Evolutionary conservation across 73 alveolate genomes (phyloP), one percentile per base, ranked within the genome.

Genomic region (Paramecium biaurelia): DNA sequence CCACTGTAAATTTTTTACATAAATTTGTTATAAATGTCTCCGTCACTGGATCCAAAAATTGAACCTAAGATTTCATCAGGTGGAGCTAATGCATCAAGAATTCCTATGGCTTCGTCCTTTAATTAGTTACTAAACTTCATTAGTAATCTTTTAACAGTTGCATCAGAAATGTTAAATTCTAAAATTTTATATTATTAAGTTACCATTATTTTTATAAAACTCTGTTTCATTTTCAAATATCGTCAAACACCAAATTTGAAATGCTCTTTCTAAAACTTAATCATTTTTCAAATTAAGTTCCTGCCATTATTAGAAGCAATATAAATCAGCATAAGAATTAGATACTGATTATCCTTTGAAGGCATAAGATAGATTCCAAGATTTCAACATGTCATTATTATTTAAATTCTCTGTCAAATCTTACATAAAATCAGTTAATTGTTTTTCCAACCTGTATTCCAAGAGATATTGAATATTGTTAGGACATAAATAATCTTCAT

Each of bases 71-170:
- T 42, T 45, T 70, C 74, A 74, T 92, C 96, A 43, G 93, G 92
- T 35, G 96, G 88, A 28, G 93, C 96, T 26, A 92, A 88, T 10
- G 96, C 92, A 68, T 92, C 96, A 32, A 92, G 20, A 12, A 92
- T 89, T 11, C 87, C 76, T n/a, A 92, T 34, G 30, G 74, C 74
- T 42, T 82, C 79, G n/a, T 82, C 90, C 32, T 85, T 87, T 37
- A 92, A 85, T 58, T 92, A 38, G 14, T 23, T 41, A 20, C 72
- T 28, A 20, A 47, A 21, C 6, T 92, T 49, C 56, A 35, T 14
- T 10, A 28, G 14, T 2, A 63, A 63, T 63, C 28, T 63, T 7
- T 63, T 63, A 86, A 57, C 30, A 4, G 56, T 35, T 63, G 28
- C 67, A 24, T 67, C 85, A 57, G 86, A 58, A 32, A 37, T 63